Evolutionary conservation across 345 rosid species (phyloP), one percentile per base, ranked within the genome.

Genomic region (Angophora floribunda): DNA sequence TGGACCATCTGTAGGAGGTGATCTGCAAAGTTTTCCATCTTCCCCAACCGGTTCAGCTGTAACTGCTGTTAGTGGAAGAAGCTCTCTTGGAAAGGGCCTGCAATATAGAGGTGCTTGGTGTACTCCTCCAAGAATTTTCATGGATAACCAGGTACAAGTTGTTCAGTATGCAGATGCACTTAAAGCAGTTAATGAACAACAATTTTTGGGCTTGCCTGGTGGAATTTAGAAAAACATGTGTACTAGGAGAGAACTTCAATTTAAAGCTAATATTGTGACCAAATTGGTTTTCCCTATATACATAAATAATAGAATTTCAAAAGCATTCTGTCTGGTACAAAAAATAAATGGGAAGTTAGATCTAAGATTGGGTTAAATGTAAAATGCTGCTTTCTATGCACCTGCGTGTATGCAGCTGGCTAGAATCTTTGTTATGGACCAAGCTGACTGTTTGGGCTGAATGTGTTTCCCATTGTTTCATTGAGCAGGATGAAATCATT

Each of bases 91-190:
- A 87, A 93, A 91, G 93, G 91, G 96, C 90, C 92, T 97, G 95
- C 98, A 95, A 85, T 95, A 96, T 90, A 96, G 92, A 91, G 98
- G 97, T 70, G 96, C 96, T 88, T 95, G 98, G 97, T 97, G 99
- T 91, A 97, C 99, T 16, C 99, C 99, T 91, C 99, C 99, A 86
- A 93, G 98, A 93, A 95, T 97, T 90, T 96, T 96, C 96, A 94
- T 97, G 99, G 99, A 96, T 86, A 95, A 95, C 92, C 96, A 93
- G 96, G 99, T 96, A 93, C 52, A 85, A 44, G 65, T 47, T 52
- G 59, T 30, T 47, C 82, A 50, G 19, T 61, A 50, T 45, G 82
- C 82, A 75, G 15, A 75, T 75, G 49, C 82, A 75, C 82, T 75
- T 41, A 75, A 75, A 41, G 22, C 65, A 4, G 32, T 61, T 47